A percentile compares a stretch with the other conserved stretches of the same genome.
Evolutionary conservation across 1,139 yeast species (phyloP).

Genomic region (Protomyces inouyei): DNA sequence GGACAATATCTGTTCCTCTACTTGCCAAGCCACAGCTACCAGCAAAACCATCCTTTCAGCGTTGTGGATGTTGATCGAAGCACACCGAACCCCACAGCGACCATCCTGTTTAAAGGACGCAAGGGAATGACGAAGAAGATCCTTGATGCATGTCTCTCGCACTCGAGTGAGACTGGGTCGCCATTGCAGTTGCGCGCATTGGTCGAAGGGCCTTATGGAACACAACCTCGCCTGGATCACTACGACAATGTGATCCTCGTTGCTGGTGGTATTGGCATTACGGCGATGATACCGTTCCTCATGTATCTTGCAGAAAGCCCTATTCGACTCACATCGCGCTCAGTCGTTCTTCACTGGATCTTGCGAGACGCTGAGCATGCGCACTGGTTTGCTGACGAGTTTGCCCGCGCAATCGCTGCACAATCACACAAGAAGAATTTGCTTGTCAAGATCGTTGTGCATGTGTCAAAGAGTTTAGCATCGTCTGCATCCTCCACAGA

Average conservation of each 20-base stretch:
- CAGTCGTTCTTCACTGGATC: constrained; percentile 27
- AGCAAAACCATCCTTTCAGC: constrained; percentile 70
- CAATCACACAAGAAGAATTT: neutral
- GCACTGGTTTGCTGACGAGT: neutral
- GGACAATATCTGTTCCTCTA: constrained; percentile 60
- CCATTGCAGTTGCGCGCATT: constrained; percentile 26
- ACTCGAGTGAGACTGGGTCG: neutral
- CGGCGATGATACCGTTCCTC: constrained; percentile 47
- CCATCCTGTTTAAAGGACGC: constrained; percentile 27
- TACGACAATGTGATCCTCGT: constrained; percentile 54
- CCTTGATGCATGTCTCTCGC: constrained; percentile 9
- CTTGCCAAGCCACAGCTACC: constrained; percentile 44
- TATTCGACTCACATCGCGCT: neutral
- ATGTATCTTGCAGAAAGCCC: neutral
- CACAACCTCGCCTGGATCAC: constrained; percentile 47
- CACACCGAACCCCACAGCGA: neutral
- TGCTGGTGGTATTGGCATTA: constrained; percentile 74
- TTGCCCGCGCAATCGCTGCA: neutral
- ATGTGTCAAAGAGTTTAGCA: neutral
- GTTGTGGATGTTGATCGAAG: constrained; percentile 39
- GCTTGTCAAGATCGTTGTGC: neutral
- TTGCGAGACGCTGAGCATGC: neutral
- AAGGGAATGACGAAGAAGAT: constrained; percentile 29
- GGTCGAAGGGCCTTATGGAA: constrained; percentile 65
- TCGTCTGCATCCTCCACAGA: neutral